phyloP scores from a whole-genome alignment of 306 rosid species.

The Cucumis melo region DNA sequence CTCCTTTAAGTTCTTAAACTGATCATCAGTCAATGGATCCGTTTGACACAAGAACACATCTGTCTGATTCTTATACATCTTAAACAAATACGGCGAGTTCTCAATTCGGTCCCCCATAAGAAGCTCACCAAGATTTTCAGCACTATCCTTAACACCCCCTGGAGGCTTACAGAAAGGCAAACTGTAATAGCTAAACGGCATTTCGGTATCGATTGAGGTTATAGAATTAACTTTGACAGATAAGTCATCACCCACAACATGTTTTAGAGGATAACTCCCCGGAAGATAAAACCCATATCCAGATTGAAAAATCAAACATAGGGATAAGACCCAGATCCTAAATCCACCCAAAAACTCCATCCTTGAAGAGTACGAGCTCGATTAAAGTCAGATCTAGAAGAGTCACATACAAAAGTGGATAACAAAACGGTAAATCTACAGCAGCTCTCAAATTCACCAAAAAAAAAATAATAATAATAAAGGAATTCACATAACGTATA shows the following conservation, averaged over 20 bases:
- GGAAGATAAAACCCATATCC: slow-evolving; percentile 77
- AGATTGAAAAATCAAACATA: slow-evolving; percentile 40
- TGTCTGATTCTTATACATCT: slow-evolving; percentile 54
- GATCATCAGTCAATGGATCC: slow-evolving; percentile 41
- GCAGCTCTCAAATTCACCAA: slow-evolving; percentile 2
- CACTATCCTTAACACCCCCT: slow-evolving; percentile 78
- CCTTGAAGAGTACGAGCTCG: slow-evolving; percentile 10
- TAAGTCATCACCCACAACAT: slow-evolving; percentile 36
- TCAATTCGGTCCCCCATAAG: slow-evolving; percentile 97
- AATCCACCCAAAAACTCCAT: slow-evolving; percentile 45
- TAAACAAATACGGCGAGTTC: slow-evolving; percentile 72
- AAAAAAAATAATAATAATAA: not conserved
- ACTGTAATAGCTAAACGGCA: slow-evolving; percentile 87
- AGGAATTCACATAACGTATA: not conserved
- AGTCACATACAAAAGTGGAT: slow-evolving; percentile 20
- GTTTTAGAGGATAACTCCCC: slow-evolving; percentile 79
- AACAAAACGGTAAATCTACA: not conserved
- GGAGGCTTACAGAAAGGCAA: slow-evolving; percentile 67
- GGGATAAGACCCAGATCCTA: slow-evolving; percentile 32
- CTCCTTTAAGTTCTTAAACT: slow-evolving; percentile 59
- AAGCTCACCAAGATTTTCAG: slow-evolving; percentile 97
- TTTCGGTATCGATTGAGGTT: slow-evolving; percentile 84
- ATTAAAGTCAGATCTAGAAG: slow-evolving; percentile 55
- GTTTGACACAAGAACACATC: slow-evolving; percentile 56
- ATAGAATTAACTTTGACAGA: slow-evolving; percentile 79